Percentiles rank a stretch among this genome's conserved stretches.
Evolutionary conservation across 1,139 yeast species (phyloP).

Genomic region (Candida sojae): DNA sequence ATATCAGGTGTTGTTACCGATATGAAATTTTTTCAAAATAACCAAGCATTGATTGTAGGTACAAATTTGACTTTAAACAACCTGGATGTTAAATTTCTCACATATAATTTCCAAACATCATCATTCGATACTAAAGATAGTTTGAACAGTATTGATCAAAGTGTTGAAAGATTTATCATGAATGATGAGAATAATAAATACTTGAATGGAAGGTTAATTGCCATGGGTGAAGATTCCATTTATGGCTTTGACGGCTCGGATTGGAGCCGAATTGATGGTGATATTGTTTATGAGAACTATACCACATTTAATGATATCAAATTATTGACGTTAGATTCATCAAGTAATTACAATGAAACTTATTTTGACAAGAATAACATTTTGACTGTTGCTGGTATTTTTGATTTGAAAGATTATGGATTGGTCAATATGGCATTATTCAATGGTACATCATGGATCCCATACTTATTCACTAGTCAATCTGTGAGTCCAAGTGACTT

Average conservation of each 20-base stretch:
- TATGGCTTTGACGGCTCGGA: constrained; percentile 50
- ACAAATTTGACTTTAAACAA: constrained; percentile 43
- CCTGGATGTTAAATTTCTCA: constrained; percentile 39
- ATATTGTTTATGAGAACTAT: constrained; percentile 24
- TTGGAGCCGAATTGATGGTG: constrained; percentile 46
- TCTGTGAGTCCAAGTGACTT: constrained; percentile 10
- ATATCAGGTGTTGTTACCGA: constrained; percentile 58
- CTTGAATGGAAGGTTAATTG: constrained; percentile 52
- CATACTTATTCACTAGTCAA: constrained; percentile 48
- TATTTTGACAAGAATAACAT: constrained; percentile 47
- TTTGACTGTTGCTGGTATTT: constrained; percentile 64
- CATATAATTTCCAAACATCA: constrained; percentile 51
- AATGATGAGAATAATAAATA: constrained; percentile 47
- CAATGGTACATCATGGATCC: constrained; percentile 74
- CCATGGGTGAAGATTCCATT: constrained; percentile 53
- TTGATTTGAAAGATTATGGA: constrained; percentile 56
- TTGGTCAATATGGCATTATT: constrained; percentile 65
- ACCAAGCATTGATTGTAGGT: constrained; percentile 64
- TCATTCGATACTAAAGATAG: constrained; percentile 21
- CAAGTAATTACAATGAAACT: constrained; percentile 27
- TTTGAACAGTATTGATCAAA: constrained; percentile 31
- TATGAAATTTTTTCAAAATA: constrained; percentile 52
- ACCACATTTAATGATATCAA: constrained; percentile 44
- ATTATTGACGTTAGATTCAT: constrained; percentile 34
- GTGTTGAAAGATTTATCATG: constrained; percentile 50